phyloP scores from a whole-genome alignment of 208 protist genomes.

The Leishmania mexicana region DNA sequence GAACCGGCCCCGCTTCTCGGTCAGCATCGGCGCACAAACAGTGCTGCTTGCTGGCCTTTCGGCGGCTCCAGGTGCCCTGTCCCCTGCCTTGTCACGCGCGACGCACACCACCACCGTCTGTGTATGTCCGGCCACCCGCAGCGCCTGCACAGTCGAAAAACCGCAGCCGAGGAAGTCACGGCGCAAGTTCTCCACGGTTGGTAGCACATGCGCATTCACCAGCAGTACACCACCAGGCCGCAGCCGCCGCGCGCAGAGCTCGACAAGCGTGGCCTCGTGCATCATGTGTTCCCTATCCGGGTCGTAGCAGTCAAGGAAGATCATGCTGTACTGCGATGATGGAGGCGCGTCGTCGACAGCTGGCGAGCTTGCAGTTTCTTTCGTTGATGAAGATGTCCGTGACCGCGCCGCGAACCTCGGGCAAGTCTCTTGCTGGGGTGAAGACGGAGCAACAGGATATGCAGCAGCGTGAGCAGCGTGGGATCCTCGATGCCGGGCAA shows the following conservation, averaged over 20 bases:
- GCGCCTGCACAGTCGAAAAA: constrained; percentile 71
- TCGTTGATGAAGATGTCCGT: neutral
- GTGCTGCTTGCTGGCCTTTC: neutral
- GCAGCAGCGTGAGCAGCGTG: neutral
- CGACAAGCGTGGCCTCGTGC: constrained; percentile 57
- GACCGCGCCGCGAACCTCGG: neutral
- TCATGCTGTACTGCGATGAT: constrained; percentile 52
- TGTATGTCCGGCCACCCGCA: constrained; percentile 62
- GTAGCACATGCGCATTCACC: constrained; percentile 80
- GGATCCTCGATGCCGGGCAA: neutral
- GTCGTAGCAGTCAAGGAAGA: constrained; percentile 89
- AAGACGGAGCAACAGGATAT: neutral
- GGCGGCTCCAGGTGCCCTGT: neutral
- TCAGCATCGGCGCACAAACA: neutral
- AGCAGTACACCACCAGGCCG: constrained; percentile 58
- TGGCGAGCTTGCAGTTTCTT: neutral
- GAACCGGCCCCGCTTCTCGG: constrained; percentile 22
- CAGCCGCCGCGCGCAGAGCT: constrained; percentile 55
- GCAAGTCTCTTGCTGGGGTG: neutral
- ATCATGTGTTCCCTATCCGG: constrained; percentile 74
- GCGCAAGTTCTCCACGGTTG: constrained; percentile 27
- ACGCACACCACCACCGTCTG: constrained; percentile 70
- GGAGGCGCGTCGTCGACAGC: neutral
- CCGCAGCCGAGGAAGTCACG: constrained; percentile 42
- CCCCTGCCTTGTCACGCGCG: neutral